Conservation (phyloP, 345 rosid species). For the Euphorbia pulcherrima region DNA sequence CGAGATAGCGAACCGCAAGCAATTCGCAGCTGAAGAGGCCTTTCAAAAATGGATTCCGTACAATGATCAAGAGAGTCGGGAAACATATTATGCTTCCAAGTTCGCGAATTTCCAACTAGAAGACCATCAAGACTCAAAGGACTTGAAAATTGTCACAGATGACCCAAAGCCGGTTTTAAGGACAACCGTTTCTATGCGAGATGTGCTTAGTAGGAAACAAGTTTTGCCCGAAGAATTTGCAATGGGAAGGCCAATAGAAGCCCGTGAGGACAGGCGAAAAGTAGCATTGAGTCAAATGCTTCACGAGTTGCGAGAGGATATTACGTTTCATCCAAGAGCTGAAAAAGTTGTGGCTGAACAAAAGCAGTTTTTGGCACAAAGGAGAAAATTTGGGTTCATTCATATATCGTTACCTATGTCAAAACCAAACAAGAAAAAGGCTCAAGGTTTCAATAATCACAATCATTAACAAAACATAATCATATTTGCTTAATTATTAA, state of each 20-base stretch:
- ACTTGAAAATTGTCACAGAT: slow-evolving; percentile 21
- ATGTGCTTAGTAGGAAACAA: slow-evolving; percentile 83
- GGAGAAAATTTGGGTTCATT: slow-evolving; percentile 85
- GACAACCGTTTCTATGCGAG: slow-evolving; percentile 85
- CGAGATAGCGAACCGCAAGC: slow-evolving; percentile 69
- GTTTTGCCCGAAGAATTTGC: slow-evolving; percentile 42
- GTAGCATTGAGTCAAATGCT: slow-evolving; percentile 88
- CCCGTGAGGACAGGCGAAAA: slow-evolving; percentile 45
- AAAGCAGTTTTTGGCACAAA: slow-evolving; percentile 50
- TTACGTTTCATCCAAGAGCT: slow-evolving; percentile 38
- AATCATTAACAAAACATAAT: slow-evolving; percentile 3
- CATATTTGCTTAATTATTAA: neutral
- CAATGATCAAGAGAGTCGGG: slow-evolving; percentile 38
- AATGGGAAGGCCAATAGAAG: slow-evolving; percentile 35
- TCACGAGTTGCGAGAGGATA: slow-evolving; percentile 66
- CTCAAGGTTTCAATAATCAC: slow-evolving; percentile 32
- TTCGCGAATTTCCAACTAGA: slow-evolving; percentile 32
- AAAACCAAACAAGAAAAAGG: slow-evolving; percentile 66
- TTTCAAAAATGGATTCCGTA: slow-evolving; percentile 57
- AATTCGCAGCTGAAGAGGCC: slow-evolving; percentile 73
- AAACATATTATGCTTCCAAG: slow-evolving; percentile 27
- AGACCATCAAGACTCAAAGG: slow-evolving; percentile 35
- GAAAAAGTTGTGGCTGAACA: slow-evolving; percentile 43
- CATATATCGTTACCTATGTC: slow-evolving; percentile 75
- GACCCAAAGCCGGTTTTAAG: slow-evolving; percentile 50